phyloP scores from a whole-genome alignment of 2,329 filamentous ascomycete species.

The Macroventuria anomochaeta region DNA sequence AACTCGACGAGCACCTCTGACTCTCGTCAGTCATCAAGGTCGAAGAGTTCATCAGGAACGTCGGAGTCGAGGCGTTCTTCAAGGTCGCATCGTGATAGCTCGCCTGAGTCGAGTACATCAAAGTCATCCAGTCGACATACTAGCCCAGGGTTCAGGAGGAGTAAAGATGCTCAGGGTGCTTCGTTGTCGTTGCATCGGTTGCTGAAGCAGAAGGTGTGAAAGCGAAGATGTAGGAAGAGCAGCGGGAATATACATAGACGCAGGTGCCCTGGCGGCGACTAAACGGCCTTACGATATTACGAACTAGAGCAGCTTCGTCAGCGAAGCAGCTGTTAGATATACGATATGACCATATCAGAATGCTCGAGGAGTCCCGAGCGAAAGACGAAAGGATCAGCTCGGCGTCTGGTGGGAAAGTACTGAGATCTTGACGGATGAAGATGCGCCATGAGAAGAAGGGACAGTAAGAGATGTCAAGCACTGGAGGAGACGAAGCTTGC shows the following conservation, averaged over 20 bases:
- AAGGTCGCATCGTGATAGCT: constrained; percentile 11
- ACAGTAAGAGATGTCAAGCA: background rate
- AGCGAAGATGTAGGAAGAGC: background rate
- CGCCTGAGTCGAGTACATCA: constrained; percentile 13
- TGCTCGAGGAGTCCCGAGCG: no score
- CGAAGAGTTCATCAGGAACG: constrained; percentile 6
- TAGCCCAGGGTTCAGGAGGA: constrained; percentile 5
- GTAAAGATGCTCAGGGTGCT: constrained; percentile 10
- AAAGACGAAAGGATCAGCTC: background rate
- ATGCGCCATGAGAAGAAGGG: no score
- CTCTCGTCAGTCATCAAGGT: constrained; percentile 11
- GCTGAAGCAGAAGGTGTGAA: constrained; percentile 14
- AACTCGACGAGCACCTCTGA: constrained; percentile 25
- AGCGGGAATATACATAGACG: background rate
- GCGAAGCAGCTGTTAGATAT: no score
- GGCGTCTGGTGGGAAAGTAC: no score
- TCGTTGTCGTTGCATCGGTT: constrained; percentile 14
- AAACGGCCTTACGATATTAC: constrained; percentile 9
- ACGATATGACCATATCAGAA: no score
- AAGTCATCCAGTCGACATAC: constrained; percentile 15
- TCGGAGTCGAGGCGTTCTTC: constrained; percentile 11
- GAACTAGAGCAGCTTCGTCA: no score
- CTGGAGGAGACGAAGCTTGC: background rate
- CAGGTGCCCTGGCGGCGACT: constrained; percentile 1
- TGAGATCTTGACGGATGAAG: no score